Evolutionary conservation across 2,329 filamentous ascomycete genomes (phyloP), one percentile per base, ranked within the genome.

Genomic region (Phyllosticta citribraziliensis): DNA sequence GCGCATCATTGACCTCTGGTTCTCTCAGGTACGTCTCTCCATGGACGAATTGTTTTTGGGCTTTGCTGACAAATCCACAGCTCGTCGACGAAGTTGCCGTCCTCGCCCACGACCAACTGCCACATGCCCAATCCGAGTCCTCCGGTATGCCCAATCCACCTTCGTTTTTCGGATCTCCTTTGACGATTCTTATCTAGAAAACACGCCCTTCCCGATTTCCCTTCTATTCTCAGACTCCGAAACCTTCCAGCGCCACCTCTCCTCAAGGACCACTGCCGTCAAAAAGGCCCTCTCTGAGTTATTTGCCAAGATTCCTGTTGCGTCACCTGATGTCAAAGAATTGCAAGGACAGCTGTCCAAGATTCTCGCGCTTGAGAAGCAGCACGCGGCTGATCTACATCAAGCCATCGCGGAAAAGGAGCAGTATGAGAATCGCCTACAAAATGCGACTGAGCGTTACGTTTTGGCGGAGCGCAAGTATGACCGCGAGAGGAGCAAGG

Each of bases 391-490:
- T 47, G 88, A 92, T 70, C 75, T 95, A 57, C 90, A 95, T 66
- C 84, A 87, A 59, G 78, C 92, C 12, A 81, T 85, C 56, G 80
- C 83, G 6, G 91, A 97, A 68, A 95, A 94, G 68, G 88, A 95
- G 59, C 86, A 89, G 67, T 80, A 96, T 3, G 90, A 90, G 55
- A 89, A 94, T 69, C 88, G 93, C 64, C 80, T 97, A 20, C 93
- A 97, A 70, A 87, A 85, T 35, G 94, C 93, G 17, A 96, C 91
- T 5, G 80, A 96, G 63, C 85, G 94, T 65, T 97, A 96, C 70
- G 90, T 97, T 78, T 89, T 95, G 67, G 94, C 94, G 0, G 94
- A 99, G 73, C 95, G 96, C 78, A 94, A 91, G 72, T 80, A 97
- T 58, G 94, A 99, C 72, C 85, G 94, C 52, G 84, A 88, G 24